phyloP scores from a whole-genome alignment of 2,329 filamentous ascomycete genomes.

The Fusarium denticulatum region DNA sequence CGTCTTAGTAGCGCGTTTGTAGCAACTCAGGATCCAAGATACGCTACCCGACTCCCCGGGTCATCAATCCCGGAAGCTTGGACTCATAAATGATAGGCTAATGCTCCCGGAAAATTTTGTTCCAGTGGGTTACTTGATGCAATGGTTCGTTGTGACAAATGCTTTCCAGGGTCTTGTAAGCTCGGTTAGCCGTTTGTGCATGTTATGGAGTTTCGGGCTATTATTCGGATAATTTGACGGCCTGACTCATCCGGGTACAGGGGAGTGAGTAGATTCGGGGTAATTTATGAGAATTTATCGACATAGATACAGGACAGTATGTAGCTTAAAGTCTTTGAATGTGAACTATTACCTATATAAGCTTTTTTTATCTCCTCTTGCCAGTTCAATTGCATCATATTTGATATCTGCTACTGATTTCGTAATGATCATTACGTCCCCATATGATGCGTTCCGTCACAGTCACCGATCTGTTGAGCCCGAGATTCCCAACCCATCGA shows the following conservation, averaged over 20 bases:
- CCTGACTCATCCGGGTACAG: neutral
- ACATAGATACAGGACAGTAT: neutral
- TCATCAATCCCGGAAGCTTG: neutral
- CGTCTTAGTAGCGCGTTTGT: rapidly evolving
- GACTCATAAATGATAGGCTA: neutral
- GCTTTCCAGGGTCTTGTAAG: neutral
- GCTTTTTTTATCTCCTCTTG: rapidly evolving
- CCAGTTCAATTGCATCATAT: neutral
- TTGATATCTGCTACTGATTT: rapidly evolving
- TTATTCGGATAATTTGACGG: neutral
- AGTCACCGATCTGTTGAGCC: rapidly evolving
- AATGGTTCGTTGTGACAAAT: neutral
- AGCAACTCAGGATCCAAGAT: neutral
- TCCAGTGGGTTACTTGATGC: neutral
- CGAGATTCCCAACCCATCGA: rapidly evolving
- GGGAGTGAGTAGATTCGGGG: neutral
- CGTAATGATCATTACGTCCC: neutral
- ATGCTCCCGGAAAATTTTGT: neutral
- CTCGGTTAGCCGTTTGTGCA: neutral
- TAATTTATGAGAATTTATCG: neutral
- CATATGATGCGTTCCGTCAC: no score
- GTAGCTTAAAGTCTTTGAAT: neutral
- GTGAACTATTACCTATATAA: rapidly evolving
- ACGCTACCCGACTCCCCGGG: neutral
- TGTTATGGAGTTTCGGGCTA: neutral